A percentile compares a stretch with the other conserved stretches of the same genome.
These are phyloP conservation scores for Nemania bipapillata DNA, from an alignment of 2,329 filamentous ascomycete genomes.

Conservation along the genomic window DNA sequence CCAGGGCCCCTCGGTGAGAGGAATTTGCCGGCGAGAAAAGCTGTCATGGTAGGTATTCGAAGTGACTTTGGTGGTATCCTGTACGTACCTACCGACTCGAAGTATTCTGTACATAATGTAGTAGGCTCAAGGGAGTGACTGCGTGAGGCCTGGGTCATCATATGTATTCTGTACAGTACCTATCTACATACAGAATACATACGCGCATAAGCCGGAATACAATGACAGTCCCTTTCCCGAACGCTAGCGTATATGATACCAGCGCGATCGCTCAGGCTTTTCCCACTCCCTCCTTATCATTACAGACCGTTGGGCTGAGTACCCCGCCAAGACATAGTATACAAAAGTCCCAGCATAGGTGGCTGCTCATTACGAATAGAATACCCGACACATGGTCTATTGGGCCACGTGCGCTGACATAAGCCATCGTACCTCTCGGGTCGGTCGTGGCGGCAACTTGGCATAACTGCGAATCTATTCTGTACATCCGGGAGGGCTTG, in stretches of 20 bases:
- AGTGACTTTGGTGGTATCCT: too few relatives aligned
- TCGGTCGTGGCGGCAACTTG: neutral
- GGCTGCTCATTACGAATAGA: neutral
- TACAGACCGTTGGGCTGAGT: neutral
- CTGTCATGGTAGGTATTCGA: too few relatives aligned
- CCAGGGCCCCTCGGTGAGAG: too few relatives aligned
- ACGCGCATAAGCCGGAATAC: too few relatives aligned
- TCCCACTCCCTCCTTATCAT: neutral
- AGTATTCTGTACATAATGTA: neutral
- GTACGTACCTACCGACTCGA: too few relatives aligned
- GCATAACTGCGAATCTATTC: neutral
- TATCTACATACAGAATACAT: too few relatives aligned
- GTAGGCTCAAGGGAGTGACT: neutral
- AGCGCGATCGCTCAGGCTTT: neutral
- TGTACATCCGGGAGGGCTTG: neutral
- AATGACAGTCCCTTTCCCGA: neutral
- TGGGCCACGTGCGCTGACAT: constrained; percentile 10
- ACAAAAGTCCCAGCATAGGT: neutral
- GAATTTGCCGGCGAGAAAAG: too few relatives aligned
- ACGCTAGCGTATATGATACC: constrained; percentile 3
- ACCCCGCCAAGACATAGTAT: neutral
- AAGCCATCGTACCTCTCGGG: neutral
- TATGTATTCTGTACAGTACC: neutral
- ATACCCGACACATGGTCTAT: neutral
- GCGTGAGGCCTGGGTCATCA: neutral